These are phyloP conservation scores for Suhomyces kilbournensis DNA, from an alignment of 805 yeast genomes.

Conservation along the genomic window DNA sequence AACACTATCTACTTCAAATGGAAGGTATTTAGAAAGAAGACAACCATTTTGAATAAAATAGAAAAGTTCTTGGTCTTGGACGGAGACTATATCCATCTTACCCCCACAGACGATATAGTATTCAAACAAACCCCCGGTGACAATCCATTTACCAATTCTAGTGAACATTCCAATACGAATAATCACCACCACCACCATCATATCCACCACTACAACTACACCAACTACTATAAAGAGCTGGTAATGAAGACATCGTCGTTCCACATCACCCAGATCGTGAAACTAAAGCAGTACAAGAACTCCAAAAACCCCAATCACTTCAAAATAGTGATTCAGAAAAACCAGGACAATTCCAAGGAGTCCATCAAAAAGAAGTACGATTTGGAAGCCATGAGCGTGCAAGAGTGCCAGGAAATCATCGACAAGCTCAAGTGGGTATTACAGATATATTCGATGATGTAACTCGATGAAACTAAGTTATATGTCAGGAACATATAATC, in stretches of 20 bases:
- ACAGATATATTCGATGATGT: slow-evolving; percentile 46
- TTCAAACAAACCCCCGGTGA: slow-evolving; percentile 31
- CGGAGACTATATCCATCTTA: slow-evolving; percentile 88
- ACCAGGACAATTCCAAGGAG: slow-evolving; percentile 41
- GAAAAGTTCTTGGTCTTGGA: slow-evolving; percentile 85
- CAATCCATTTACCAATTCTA: slow-evolving; percentile 24
- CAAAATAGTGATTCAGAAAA: slow-evolving; percentile 63
- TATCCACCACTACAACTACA: slow-evolving; percentile 38
- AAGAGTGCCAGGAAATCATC: slow-evolving; percentile 72
- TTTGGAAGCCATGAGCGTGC: slow-evolving; percentile 65
- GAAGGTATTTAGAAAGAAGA: slow-evolving; percentile 86
- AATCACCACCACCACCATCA: slow-evolving; percentile 29
- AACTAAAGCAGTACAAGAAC: slow-evolving; percentile 66
- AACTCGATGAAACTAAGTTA: no score
- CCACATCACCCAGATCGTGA: slow-evolving; percentile 73
- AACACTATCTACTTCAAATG: slow-evolving; percentile 74
- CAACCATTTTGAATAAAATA: slow-evolving; percentile 73
- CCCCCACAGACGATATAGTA: slow-evolving; percentile 77
- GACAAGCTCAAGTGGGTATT: slow-evolving; percentile 59
- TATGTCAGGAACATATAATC: no score
- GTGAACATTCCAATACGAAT: background rate
- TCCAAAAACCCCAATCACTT: slow-evolving; percentile 71
- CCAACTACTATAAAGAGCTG: slow-evolving; percentile 56
- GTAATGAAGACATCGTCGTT: slow-evolving; percentile 80
- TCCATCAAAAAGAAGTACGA: slow-evolving; percentile 69